Percentiles rank a stretch among this genome's conserved stretches.
Evolutionary conservation across 306 rosid species (phyloP).

Genomic region (Prunus mongolica): DNA sequence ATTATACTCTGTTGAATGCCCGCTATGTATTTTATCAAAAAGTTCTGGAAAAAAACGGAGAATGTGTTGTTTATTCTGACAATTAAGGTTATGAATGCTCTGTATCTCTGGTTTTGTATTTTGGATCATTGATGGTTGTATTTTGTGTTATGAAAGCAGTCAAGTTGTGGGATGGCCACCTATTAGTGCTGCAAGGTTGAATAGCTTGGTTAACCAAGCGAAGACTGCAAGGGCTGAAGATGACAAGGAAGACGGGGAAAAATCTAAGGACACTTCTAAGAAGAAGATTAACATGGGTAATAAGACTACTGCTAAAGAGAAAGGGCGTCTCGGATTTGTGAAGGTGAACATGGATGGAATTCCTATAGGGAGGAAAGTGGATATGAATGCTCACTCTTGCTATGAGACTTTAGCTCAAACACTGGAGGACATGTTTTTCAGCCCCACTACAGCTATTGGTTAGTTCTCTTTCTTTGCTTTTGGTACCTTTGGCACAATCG

Average conservation of each 20-base stretch:
- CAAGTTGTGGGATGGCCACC: slow-evolving; percentile 86
- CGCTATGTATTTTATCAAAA: not conserved
- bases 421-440: slow-evolving; percentile 63
- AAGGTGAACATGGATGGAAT: slow-evolving; percentile 66
- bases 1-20: not conserved
- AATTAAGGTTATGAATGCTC: not conserved
- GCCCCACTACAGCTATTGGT: slow-evolving; percentile 35
- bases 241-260: slow-evolving; percentile 28
- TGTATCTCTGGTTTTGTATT: not conserved
- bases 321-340: slow-evolving; percentile 49
- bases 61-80: not conserved
- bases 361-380: slow-evolving; percentile 63
- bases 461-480: slow-evolving; percentile 4
- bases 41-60: too few species aligned
- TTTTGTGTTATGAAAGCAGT: slow-evolving; percentile 34
- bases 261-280: slow-evolving; percentile 32
- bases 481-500: too few species aligned
- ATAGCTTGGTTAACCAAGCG: slow-evolving; percentile 59
- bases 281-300: slow-evolving; percentile 29
- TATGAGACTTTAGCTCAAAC: slow-evolving; percentile 56
- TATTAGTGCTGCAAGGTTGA: slow-evolving; percentile 56
- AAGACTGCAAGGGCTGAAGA: slow-evolving; percentile 49
- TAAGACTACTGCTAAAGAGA: slow-evolving; percentile 29
- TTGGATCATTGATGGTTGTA: slow-evolving; percentile 1
- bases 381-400: slow-evolving; percentile 62